Percentiles rank a stretch among this genome's conserved stretches.
Conservation (phyloP, 202 grass and related monocot species). For the Elaeis oleifera region DNA sequence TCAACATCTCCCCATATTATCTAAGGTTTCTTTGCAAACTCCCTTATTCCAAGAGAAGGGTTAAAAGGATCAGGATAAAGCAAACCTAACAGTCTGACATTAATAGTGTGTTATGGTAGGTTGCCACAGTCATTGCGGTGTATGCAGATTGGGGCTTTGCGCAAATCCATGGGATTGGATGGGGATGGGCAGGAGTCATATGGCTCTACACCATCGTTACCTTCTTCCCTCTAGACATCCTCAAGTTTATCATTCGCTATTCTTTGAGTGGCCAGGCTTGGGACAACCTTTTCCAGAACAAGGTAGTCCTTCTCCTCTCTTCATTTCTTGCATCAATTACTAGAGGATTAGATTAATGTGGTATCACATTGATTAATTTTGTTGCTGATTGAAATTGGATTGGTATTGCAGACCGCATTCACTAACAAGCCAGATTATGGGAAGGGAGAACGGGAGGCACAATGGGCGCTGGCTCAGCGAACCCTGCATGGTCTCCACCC, state of each 20-base stretch:
- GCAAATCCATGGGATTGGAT: conserved; percentile 42
- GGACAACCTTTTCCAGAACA: conserved; percentile 44
- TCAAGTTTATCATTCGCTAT: conserved; percentile 68
- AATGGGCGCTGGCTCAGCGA: conserved; percentile 56
- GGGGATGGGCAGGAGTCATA: conserved; percentile 46
- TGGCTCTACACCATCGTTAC: conserved; percentile 63
- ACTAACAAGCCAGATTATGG: conserved; percentile 44
- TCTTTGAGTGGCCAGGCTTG: conserved; percentile 51
- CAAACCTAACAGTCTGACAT: too few species aligned
- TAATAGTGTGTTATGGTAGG: background rate
- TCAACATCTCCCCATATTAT: too few species aligned
- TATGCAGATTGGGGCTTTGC: conserved; percentile 46
- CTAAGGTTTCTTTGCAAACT: too few species aligned
- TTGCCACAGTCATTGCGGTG: conserved; percentile 46
- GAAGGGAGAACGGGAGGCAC: conserved; percentile 48
- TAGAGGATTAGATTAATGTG: too few species aligned
- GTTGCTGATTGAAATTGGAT: background rate
- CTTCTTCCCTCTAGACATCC: conserved; percentile 53
- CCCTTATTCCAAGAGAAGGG: too few species aligned
- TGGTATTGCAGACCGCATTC: conserved; percentile 38
- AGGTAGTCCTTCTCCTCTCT: conserved; percentile 2
- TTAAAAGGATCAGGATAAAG: too few species aligned
- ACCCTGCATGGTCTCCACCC: conserved; percentile 34
- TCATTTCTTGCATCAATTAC: background rate
- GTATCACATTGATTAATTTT: too few species aligned